A percentile compares a stretch with the other conserved stretches of the same genome.
Evolutionary conservation across 345 rosid genomes (phyloP).

Genomic region (Populus tremula): DNA sequence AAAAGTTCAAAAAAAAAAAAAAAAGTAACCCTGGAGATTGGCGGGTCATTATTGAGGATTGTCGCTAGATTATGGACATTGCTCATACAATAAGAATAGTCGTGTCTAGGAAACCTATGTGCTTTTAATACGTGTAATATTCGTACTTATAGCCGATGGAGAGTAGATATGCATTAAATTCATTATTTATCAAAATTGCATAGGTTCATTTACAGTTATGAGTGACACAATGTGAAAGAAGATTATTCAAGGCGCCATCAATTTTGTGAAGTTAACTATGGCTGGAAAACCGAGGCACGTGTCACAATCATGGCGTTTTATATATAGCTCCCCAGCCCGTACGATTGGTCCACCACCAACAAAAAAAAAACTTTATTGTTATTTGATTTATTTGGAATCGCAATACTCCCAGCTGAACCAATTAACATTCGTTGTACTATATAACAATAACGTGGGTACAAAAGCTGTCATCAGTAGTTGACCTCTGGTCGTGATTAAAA

Average conservation of each 20-base stretch:
- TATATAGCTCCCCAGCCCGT: not conserved
- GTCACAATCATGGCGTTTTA: constrained; percentile 20
- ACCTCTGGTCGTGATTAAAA: not conserved
- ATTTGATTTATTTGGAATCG: not conserved
- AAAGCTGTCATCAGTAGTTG: not conserved
- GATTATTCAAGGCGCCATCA: too few relatives aligned
- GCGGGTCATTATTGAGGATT: too few relatives aligned
- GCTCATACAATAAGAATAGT: too few relatives aligned
- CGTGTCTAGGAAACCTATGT: too few relatives aligned
- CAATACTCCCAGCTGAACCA: not conserved
- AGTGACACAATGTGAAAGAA: not conserved
- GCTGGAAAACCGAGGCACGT: constrained; percentile 20
- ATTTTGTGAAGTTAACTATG: not conserved
- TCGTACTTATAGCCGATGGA: too few relatives aligned
- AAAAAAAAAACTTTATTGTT: not conserved
- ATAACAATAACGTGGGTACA: not conserved
- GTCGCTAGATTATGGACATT: too few relatives aligned
- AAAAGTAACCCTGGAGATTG: too few relatives aligned
- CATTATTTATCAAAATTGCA: too few relatives aligned
- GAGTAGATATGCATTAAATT: too few relatives aligned
- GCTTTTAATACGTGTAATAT: too few relatives aligned
- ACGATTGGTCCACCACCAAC: not conserved
- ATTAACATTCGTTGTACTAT: not conserved
- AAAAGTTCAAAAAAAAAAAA: too few relatives aligned
- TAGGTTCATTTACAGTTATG: too few relatives aligned